Percentiles rank a stretch among this genome's conserved stretches.
These are phyloP conservation scores for Hypoxylon crocopeplum DNA, from an alignment of 495 filamentous ascomycete genomes.

Conservation along the genomic window DNA sequence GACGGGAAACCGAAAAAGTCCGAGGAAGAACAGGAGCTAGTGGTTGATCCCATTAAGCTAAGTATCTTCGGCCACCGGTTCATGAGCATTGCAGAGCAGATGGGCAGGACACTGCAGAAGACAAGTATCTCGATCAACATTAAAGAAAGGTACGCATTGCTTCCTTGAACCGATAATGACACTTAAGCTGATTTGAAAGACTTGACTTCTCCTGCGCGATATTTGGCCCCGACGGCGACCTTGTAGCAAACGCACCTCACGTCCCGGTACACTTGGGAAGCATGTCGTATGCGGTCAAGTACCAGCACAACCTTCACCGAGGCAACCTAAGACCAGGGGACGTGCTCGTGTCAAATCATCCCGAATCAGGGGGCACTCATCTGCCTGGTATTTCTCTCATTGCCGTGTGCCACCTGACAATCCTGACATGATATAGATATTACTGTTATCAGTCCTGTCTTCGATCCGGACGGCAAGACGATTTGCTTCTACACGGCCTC, in stretches of 20 bases:
- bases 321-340: slow-evolving; percentile 89
- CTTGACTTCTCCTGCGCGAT: slow-evolving; percentile 97
- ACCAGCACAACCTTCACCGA: slow-evolving; percentile 93
- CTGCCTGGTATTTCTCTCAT: slow-evolving; percentile 94
- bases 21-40: slow-evolving; percentile 31
- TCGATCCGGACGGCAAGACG: slow-evolving; percentile 72
- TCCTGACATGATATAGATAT: too few relatives aligned
- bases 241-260: slow-evolving; percentile 96
- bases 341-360: slow-evolving; percentile 95
- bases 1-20: slow-evolving; percentile 61
- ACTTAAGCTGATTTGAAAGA: too few relatives aligned
- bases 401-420: slow-evolving; percentile 84
- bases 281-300: slow-evolving; percentile 93
- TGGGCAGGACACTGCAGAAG: slow-evolving; percentile 95
- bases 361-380: slow-evolving; percentile 82
- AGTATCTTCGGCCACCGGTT: slow-evolving; percentile 96
- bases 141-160: too few relatives aligned
- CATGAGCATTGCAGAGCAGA: slow-evolving; percentile 99
- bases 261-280: slow-evolving; percentile 88
- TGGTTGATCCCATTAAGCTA: slow-evolving; percentile 86
- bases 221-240: slow-evolving; percentile 86
- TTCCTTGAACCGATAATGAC: too few relatives aligned
- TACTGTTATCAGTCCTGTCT: slow-evolving; percentile 92
- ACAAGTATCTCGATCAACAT: slow-evolving; percentile 98
- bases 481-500: slow-evolving; percentile 98